Evolutionary conservation across 768 basidiomycete genomes (phyloP).

Genomic region (Amanita thiersii): DNA sequence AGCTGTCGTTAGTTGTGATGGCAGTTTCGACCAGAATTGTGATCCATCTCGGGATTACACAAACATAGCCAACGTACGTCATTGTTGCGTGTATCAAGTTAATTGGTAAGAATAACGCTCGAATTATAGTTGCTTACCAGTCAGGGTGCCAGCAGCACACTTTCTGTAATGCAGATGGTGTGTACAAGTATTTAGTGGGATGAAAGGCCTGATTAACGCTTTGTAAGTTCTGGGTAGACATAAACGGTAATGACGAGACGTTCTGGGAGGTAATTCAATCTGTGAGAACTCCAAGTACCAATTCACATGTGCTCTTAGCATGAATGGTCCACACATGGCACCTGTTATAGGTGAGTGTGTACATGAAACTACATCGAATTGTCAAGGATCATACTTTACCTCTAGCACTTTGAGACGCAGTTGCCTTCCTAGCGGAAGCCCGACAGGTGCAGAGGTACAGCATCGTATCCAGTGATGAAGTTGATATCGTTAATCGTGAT

Average conservation of each 20-base stretch:
- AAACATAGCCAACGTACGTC: conserved; percentile 12
- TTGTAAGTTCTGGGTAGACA: conserved; percentile 5
- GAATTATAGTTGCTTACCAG: conserved; percentile 2
- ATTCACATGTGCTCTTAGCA: not conserved
- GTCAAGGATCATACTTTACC: not conserved
- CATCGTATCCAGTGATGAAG: not conserved
- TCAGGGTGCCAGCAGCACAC: conserved; percentile 4
- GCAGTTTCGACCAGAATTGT: conserved; percentile 15
- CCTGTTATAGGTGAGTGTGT: not conserved
- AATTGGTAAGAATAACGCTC: too few species aligned
- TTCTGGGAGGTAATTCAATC: conserved; percentile 4
- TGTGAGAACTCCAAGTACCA: not conserved
- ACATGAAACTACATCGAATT: not conserved
- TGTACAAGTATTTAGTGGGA: not conserved
- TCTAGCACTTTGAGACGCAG: conserved; percentile 1
- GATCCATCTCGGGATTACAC: conserved; percentile 20
- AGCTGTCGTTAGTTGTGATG: conserved; percentile 1
- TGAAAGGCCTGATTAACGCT: not conserved
- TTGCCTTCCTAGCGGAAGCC: conserved; percentile 6
- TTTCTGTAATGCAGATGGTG: conserved; percentile 6
- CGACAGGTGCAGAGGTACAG: conserved; percentile 6
- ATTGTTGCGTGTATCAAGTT: too few species aligned
- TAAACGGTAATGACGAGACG: conserved; percentile 3
- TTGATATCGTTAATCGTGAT: not conserved
- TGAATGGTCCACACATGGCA: conserved; percentile 7